phyloP scores from a whole-genome alignment of 176 grass and related monocot genomes.

The Avena sativa region DNA sequence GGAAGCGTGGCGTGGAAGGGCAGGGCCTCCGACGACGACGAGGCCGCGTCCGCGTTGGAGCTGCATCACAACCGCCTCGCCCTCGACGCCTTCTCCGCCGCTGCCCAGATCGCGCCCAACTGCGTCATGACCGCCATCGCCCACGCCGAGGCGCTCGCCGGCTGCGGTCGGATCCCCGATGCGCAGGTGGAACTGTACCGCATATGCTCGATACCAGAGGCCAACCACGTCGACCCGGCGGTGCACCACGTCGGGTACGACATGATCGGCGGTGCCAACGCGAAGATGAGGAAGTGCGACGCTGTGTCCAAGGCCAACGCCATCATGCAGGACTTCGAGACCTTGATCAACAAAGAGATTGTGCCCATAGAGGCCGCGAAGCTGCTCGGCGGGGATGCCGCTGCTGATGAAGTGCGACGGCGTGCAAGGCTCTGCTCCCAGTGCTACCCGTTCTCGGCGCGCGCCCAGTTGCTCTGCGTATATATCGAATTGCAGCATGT shows the following conservation, averaged over 20 bases:
- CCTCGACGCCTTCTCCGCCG: constrained; percentile 22
- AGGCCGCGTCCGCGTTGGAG: background rate
- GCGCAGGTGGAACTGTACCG: background rate
- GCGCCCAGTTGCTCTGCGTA: background rate
- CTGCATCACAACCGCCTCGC: background rate
- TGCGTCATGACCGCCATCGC: background rate
- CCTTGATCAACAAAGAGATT: background rate
- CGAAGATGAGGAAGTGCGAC: background rate
- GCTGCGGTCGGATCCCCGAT: background rate
- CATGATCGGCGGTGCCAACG: background rate
- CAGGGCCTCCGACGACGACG: background rate
- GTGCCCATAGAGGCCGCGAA: background rate
- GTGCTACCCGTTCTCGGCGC: background rate
- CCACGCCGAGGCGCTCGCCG: background rate
- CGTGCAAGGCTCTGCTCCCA: background rate
- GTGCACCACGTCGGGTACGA: constrained; percentile 8
- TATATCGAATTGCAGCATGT: background rate
- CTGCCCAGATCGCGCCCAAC: background rate
- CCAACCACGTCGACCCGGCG: background rate
- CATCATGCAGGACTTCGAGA: constrained; percentile 2
- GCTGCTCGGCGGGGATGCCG: background rate
- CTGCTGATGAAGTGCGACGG: background rate
- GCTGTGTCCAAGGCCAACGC: background rate
- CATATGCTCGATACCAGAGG: background rate
- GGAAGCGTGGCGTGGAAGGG: background rate